These are phyloP conservation scores for Coemansia sp. DNA, from an alignment of 192 early-diverging fungal genomes.

Conservation along the genomic window DNA sequence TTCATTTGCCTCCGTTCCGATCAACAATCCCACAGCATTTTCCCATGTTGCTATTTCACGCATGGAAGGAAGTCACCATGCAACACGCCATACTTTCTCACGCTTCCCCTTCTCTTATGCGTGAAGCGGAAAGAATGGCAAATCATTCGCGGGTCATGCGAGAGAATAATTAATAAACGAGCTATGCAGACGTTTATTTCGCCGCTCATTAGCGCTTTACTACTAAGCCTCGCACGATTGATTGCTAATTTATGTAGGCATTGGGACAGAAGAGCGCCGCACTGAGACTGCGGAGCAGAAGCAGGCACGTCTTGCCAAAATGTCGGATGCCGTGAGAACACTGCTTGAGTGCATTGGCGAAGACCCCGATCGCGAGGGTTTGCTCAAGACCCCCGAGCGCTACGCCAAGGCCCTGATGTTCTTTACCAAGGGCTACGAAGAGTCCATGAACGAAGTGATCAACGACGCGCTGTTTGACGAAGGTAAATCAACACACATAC, in stretches of 20 bases:
- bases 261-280: conserved; percentile 75
- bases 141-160: too few relatives aligned
- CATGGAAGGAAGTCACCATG: too few relatives aligned
- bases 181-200: too few relatives aligned
- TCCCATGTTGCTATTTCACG: too few relatives aligned
- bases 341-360: conserved; percentile 94
- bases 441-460: conserved; percentile 79
- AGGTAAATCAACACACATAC: conserved; percentile 41
- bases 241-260: conserved; percentile 47
- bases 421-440: conserved; percentile 98
- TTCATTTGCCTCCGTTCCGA: too few relatives aligned
- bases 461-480: conserved; percentile 98
- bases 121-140: too few relatives aligned
- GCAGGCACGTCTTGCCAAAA: conserved; percentile 66
- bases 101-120: too few relatives aligned
- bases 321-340: conserved; percentile 81
- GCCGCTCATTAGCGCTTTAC: too few relatives aligned
- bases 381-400: conserved; percentile 92
- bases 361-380: conserved; percentile 89
- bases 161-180: too few relatives aligned
- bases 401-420: conserved; percentile 98
- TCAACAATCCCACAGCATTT: too few relatives aligned
- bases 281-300: conserved; percentile 77
- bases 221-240: too few relatives aligned
- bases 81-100: too few relatives aligned